phyloP scores from a whole-genome alignment of 495 filamentous ascomycete species.

The Tuber calosporum region DNA sequence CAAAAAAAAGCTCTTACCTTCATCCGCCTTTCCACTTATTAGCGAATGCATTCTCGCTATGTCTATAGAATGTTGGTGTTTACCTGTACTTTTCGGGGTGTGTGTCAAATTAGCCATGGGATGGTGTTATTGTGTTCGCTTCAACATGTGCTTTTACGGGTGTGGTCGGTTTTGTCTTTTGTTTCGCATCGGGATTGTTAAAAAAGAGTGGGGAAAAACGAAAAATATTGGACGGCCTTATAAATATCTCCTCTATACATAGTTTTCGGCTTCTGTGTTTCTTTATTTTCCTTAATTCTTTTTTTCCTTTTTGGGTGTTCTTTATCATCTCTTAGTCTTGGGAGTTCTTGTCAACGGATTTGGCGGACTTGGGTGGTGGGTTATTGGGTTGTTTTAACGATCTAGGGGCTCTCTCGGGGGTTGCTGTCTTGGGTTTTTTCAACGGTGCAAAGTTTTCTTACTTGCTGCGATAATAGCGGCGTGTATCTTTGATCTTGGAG shows the following conservation, averaged over 20 bases:
- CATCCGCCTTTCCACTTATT: conserved; percentile 34
- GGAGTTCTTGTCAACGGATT: conserved; percentile 40
- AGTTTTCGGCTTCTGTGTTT: conserved; percentile 40
- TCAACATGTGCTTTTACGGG: conserved; percentile 38
- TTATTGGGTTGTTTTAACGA: conserved; percentile 40
- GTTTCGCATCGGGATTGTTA: conserved; percentile 37
- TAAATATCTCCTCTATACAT: conserved; percentile 44
- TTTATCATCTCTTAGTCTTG: conserved; percentile 40
- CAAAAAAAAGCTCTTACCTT: conserved; percentile 14
- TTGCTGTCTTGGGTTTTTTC: conserved; percentile 39
- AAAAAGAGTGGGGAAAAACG: conserved; percentile 36
- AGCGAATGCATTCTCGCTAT: conserved; percentile 39
- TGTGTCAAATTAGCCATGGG: conserved; percentile 41
- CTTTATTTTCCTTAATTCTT: conserved; percentile 15
- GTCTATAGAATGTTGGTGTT: conserved; percentile 42
- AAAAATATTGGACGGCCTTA: conserved; percentile 40
- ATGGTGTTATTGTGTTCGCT: conserved; percentile 41
- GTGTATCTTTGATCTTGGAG: conserved; percentile 37
- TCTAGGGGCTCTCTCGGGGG: conserved; percentile 36
- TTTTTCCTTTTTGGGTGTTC: conserved; percentile 35
- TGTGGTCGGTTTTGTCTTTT: conserved; percentile 37
- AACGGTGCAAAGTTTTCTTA: conserved; percentile 39
- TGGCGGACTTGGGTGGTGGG: conserved; percentile 40
- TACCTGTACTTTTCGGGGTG: conserved; percentile 39
- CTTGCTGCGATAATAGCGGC: conserved; percentile 39